Conservation (phyloP, 495 filamentous ascomycete species). For the Hypomontagnella monticulosa region DNA sequence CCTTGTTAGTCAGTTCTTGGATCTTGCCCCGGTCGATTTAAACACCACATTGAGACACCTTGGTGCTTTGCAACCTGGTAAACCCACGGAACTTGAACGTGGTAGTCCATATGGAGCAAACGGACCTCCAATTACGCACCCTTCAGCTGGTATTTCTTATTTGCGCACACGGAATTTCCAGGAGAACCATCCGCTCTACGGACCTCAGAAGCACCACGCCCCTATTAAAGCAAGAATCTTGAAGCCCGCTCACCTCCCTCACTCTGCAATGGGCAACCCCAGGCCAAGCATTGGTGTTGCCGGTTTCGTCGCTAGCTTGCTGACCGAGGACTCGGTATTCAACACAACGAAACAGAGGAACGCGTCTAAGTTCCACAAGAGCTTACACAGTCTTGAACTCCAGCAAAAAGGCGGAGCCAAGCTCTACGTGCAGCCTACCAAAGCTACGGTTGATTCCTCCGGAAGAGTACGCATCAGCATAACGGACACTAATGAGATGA, state of each 20-base stretch:
- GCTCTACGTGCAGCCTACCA: conserved; percentile 66
- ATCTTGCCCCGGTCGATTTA: conserved; percentile 55
- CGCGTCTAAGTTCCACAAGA: neutral
- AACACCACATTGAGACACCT: neutral
- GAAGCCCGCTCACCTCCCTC: conserved; percentile 43
- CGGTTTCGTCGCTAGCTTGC: conserved; percentile 55
- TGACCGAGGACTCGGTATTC: conserved; percentile 41
- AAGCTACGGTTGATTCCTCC: conserved; percentile 66
- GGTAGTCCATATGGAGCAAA: conserved; percentile 61
- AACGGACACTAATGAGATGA: conserved; percentile 53
- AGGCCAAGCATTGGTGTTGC: conserved; percentile 55
- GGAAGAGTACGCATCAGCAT: conserved; percentile 67
- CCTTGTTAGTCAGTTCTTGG: conserved; percentile 64
- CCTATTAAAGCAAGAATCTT: conserved; percentile 78
- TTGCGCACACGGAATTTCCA: conserved; percentile 73
- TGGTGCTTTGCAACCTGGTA: conserved; percentile 30
- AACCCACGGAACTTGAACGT: conserved; percentile 19
- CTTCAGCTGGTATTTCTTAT: conserved; percentile 90
- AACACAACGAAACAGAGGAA: conserved; percentile 31
- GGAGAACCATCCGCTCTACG: conserved; percentile 83
- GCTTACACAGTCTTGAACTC: conserved; percentile 63
- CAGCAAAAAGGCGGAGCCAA: conserved; percentile 72
- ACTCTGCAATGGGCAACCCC: conserved; percentile 29
- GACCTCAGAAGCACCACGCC: conserved; percentile 71
- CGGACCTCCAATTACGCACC: conserved; percentile 86